phyloP scores from a whole-genome alignment of 768 basidiomycete species.

The Naganishia friedmannii region DNA sequence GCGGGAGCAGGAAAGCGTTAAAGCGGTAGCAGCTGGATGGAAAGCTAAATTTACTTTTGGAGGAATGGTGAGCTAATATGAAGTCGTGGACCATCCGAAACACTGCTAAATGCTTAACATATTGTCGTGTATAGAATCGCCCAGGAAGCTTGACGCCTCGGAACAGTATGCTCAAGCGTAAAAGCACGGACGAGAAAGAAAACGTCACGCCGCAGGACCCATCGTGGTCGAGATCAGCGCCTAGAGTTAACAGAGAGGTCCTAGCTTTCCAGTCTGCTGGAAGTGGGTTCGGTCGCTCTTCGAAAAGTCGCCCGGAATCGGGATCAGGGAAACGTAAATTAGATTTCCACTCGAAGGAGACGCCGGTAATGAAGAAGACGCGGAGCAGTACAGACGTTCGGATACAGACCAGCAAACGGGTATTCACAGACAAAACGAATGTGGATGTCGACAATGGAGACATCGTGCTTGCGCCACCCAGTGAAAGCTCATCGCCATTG shows the following conservation, averaged over 20 bases:
- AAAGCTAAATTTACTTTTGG: slow-evolving; percentile 26
- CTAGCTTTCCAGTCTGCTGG: slow-evolving; percentile 1
- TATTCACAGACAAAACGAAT: slow-evolving; percentile 1
- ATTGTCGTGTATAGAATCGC: neutral
- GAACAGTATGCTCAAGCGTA: neutral
- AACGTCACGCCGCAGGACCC: slow-evolving; percentile 8
- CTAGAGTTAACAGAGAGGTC: slow-evolving; percentile 11
- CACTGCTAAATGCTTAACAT: neutral
- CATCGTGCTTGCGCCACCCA: slow-evolving; percentile 14
- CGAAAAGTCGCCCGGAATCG: neutral
- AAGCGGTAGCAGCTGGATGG: slow-evolving; percentile 21
- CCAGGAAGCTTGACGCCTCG: neutral
- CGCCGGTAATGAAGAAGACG: slow-evolving; percentile 16
- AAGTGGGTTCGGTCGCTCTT: slow-evolving; percentile 11
- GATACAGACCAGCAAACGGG: neutral
- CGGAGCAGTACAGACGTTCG: neutral
- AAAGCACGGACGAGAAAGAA: slow-evolving; percentile 1
- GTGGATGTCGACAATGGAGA: neutral
- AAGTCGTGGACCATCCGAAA: neutral
- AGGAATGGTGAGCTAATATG: slow-evolving; percentile 9
- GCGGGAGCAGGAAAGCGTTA: slow-evolving; percentile 8
- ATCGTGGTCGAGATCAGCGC: neutral
- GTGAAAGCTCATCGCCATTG: slow-evolving; percentile 20
- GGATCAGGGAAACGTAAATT: slow-evolving; percentile 9
- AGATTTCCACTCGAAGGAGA: neutral